Conservation (phyloP, 495 filamentous ascomycete genomes). For the Neurospora africana region DNA sequence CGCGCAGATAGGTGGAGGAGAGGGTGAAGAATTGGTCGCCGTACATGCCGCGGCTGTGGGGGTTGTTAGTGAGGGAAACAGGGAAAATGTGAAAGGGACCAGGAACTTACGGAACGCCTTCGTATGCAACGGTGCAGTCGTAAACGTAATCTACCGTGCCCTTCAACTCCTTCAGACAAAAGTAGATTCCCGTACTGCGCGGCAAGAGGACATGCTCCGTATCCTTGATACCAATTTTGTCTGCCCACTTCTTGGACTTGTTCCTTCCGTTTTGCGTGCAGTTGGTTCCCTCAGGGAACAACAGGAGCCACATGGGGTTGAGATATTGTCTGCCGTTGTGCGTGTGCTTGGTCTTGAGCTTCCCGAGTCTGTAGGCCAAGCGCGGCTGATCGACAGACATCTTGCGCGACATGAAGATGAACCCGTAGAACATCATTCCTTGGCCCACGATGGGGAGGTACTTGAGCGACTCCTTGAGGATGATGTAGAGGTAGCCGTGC, state of each 20-base stretch:
- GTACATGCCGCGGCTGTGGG: conserved; percentile 50
- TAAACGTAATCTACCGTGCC: conserved; percentile 70
- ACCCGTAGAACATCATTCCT: conserved; percentile 74
- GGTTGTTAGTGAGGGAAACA: not conserved
- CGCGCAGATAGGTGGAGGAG: conserved; percentile 61
- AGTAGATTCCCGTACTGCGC: conserved; percentile 64
- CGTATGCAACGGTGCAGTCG: conserved; percentile 79
- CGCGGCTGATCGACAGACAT: conserved; percentile 69
- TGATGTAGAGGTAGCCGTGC: conserved; percentile 79
- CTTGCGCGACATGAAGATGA: conserved; percentile 76
- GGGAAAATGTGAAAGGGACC: too few relatives aligned
- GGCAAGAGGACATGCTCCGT: conserved; percentile 59
- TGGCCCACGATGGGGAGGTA: conserved; percentile 63
- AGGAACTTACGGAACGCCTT: conserved; percentile 59
- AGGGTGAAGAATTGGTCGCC: conserved; percentile 71
- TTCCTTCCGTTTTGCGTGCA: conserved; percentile 52
- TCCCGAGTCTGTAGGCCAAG: conserved; percentile 54
- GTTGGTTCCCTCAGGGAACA: conserved; percentile 82
- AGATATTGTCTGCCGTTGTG: conserved; percentile 41
- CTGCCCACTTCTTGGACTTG: conserved; percentile 56
- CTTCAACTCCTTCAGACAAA: conserved; percentile 61
- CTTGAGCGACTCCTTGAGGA: conserved; percentile 73
- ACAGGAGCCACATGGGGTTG: conserved; percentile 76
- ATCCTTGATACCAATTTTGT: conserved; percentile 57
- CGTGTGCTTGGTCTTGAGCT: conserved; percentile 47